Evolutionary conservation across 192 early-diverging fungal species (phyloP), one percentile per base, ranked within the genome.

Genomic region (Umbelopsis ramanniana): DNA sequence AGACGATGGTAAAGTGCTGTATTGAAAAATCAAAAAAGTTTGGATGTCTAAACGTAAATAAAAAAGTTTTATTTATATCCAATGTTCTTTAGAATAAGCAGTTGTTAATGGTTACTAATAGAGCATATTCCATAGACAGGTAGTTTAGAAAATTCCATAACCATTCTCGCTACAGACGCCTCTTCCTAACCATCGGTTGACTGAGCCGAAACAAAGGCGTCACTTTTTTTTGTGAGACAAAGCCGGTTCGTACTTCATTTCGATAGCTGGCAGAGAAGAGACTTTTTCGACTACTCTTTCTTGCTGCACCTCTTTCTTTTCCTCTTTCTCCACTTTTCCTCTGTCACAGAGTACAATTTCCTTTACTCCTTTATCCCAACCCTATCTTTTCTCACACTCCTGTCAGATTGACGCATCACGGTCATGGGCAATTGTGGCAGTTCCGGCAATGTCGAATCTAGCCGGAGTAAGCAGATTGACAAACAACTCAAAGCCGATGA

Each of bases 401-500:
- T 50, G 15, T 17, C 48, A 10, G 19, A 50, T 50, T 50, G 15
- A n/a, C n/a, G 15, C 7, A 4, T 63, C 14, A 35, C 33, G 10
- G 22, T 37, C 57, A 72, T 72, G 71, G 71, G 71, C 43, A 72
- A 72, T 48, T 72, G 71, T 33, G 48, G 22, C 37, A 72, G 71
- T 66, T 38, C 60, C 23, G 23, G 52, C 14, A 50, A 60, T 66
- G 40, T 52, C 21, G 55, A 45, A n/a, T 24, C 63, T 21, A 38
- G 35, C 15, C 22, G 26, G 26, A 73, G 68, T 63, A 67, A 68
- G 23, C 66, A 37, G 10, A 81, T 81, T 45, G 73, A 76, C 50
- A 72, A 76, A 63, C 70, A 74, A 52, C 33, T 81, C 14, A 81
- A 81, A 46, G 14, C 6, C 3, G 79, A 81, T 43, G 72, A 81